Percentiles rank a stretch among this genome's conserved stretches.
These are phyloP conservation scores for Candida sp. DNA, from an alignment of 1,139 yeast species.

Conservation along the genomic window DNA sequence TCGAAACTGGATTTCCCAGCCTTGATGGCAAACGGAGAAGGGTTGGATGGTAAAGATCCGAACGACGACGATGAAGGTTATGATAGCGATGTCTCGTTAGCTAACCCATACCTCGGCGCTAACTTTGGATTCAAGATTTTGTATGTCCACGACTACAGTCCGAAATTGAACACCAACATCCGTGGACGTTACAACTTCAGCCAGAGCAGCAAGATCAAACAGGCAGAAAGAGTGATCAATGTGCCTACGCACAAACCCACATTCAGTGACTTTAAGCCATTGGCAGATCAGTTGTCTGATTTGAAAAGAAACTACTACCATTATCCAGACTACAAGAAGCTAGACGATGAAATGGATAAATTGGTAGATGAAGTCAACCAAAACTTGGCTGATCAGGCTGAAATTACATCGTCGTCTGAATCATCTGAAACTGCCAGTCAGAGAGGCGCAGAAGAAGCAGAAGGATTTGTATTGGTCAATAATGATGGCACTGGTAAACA, in stretches of 20 bases:
- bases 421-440: slow-evolving; percentile 12
- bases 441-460: slow-evolving; percentile 16
- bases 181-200: slow-evolving; percentile 11
- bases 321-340: slow-evolving; percentile 23
- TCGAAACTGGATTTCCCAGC: slow-evolving; percentile 41
- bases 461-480: slow-evolving; percentile 26
- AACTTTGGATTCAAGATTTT: slow-evolving; percentile 57
- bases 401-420: slow-evolving; percentile 2
- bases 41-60: too few relatives aligned
- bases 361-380: slow-evolving; percentile 18
- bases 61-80: slow-evolving; percentile 29
- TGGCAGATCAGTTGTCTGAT: slow-evolving; percentile 33
- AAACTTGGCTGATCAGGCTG: slow-evolving; percentile 7
- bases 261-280: slow-evolving; percentile 27
- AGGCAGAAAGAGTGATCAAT: slow-evolving; percentile 17
- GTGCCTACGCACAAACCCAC: slow-evolving; percentile 39
- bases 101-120: slow-evolving; percentile 54
- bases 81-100: slow-evolving; percentile 53
- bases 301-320: slow-evolving; percentile 36
- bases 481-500: slow-evolving; percentile 9
- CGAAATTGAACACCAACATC: slow-evolving; percentile 10
- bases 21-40: slow-evolving; percentile 4
- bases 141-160: slow-evolving; percentile 21
- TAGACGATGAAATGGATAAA: slow-evolving; percentile 22
- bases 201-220: slow-evolving; percentile 6